Evolutionary conservation across 1,284 basidiomycete species (phyloP), one percentile per base, ranked within the genome.

Genomic region (Megacollybia platyphylla): DNA sequence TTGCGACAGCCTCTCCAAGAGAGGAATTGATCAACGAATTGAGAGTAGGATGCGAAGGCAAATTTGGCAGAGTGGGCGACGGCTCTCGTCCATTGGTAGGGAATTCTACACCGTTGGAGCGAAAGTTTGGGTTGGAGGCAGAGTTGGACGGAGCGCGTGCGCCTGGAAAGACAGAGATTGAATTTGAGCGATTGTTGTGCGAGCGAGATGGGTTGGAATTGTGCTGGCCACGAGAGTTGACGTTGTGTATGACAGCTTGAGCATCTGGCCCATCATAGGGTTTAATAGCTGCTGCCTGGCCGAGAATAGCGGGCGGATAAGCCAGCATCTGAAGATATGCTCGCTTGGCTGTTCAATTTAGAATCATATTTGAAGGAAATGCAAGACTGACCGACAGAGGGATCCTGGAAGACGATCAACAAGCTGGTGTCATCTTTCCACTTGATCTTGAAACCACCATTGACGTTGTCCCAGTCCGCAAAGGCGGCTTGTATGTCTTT

Each of bases 401-500:
- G 77, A 61, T 92, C 87, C 52, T 79, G 76, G 60, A 99, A 99
- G 49, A 99, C 92, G 56, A 97, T 85, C 56, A 96, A 69, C 36
- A 94, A 87, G 56, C 87, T 93, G 38, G 88, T 92, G 62, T 99
- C 94, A 62, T 99, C 91, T 52, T 83, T 78, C 94, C 94, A 99
- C 62, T 98, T 98, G 63, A 99, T 96, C 70, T 92, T 90, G 71
- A 96, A 97, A 13, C 93, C 94, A 31, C 92, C 92, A 46, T 73
- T 79, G 38, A 81, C 70, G 47, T 70, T 74, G 54, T 97, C 92
- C 76, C 87, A 97, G 36, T 92, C 88, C 42, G 79, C 71, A 61
- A 98, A 97, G 34, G 91, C 84, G 42, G 73, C 61, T 57, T 97
- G 91, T 42, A 99, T 86, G 62, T 99, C 94, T 57, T 90, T 85